Percentiles rank a stretch among this genome's conserved stretches.
Evolutionary conservation across 1,284 basidiomycete species (phyloP).

Genomic region (Ustilago lituana): DNA sequence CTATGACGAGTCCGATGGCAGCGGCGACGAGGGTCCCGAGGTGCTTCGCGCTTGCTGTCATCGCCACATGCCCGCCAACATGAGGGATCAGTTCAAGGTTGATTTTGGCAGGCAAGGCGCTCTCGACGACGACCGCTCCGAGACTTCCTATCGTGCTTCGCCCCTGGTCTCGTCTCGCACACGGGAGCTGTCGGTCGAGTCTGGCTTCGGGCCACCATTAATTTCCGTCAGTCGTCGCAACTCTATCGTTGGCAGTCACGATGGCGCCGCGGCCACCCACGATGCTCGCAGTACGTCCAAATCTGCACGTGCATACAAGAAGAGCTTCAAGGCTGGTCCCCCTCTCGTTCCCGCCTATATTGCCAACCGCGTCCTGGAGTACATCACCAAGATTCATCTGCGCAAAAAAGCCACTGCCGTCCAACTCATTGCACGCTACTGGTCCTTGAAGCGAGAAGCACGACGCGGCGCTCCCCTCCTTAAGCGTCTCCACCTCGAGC

Average conservation of each 20-base stretch:
- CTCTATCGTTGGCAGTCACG: conserved; percentile 30
- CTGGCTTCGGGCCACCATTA: conserved; percentile 29
- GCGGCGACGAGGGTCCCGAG: conserved; percentile 46
- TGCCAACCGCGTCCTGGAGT: conserved; percentile 77
- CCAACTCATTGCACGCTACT: conserved; percentile 84
- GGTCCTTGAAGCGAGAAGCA: conserved; percentile 94
- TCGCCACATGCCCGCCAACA: conserved; percentile 54
- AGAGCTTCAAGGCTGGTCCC: conserved; percentile 71
- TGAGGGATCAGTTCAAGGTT: conserved; percentile 46
- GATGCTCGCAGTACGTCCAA: conserved; percentile 64
- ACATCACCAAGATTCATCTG: conserved; percentile 78
- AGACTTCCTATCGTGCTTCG: conserved; percentile 30
- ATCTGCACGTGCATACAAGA: conserved; percentile 71
- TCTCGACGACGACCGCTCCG: conserved; percentile 33
- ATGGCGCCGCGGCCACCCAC: conserved; percentile 14
- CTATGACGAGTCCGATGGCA: conserved; percentile 44
- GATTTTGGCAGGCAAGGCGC: conserved; percentile 30
- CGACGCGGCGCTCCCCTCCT: conserved; percentile 90
- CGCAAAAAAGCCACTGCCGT: conserved; percentile 83
- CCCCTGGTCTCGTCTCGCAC: conserved; percentile 31
- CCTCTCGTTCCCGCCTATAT: conserved; percentile 72
- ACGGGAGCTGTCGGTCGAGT: conserved; percentile 45
- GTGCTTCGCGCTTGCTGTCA: conserved; percentile 60
- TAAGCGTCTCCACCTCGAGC: conserved; percentile 93
- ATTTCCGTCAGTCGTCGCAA: conserved; percentile 46